Conservation (phyloP, 441 rosid species). For the Sinapis alba region DNA sequence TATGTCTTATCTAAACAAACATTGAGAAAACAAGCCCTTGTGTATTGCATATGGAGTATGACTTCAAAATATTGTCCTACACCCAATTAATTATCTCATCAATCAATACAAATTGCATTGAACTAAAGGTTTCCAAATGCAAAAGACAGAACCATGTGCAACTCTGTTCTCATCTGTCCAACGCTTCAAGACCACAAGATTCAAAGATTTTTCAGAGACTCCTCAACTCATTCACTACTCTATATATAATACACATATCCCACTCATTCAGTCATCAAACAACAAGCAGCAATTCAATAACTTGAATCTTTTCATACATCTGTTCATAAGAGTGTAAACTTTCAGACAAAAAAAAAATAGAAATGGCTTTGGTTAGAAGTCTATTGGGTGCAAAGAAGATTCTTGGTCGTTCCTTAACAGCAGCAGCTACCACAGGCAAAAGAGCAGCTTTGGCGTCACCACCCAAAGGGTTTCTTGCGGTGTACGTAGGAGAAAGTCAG, state of each 20-base stretch:
- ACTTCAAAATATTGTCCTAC: constrained; percentile 1
- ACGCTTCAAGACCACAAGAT: constrained; percentile 21
- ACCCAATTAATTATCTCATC: neutral
- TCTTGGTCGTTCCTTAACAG: neutral
- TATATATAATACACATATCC: neutral
- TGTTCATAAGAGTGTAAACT: neutral
- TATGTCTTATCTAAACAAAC: constrained; percentile 14
- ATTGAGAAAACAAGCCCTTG: constrained; percentile 32
- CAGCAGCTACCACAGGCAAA: neutral
- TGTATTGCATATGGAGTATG: constrained; percentile 14
- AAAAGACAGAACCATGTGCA: constrained; percentile 27
- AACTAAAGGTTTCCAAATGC: neutral
- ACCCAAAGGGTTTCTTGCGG: constrained; percentile 51
- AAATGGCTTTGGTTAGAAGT: neutral
- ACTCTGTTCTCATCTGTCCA: constrained; percentile 7
- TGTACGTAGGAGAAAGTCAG: constrained; percentile 46
- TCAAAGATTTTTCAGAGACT: neutral
- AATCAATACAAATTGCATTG: neutral
- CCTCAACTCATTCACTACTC: neutral
- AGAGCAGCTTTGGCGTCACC: neutral
- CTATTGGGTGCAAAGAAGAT: neutral
- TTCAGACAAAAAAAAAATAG: neutral
- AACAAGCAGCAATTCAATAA: neutral
- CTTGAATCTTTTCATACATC: neutral
- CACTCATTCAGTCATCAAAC: neutral